A percentile compares a stretch with the other conserved stretches of the same genome.
Conservation (phyloP, 371 early-diverging fungal genomes). For the Blastocladiella emersonii region DNA sequence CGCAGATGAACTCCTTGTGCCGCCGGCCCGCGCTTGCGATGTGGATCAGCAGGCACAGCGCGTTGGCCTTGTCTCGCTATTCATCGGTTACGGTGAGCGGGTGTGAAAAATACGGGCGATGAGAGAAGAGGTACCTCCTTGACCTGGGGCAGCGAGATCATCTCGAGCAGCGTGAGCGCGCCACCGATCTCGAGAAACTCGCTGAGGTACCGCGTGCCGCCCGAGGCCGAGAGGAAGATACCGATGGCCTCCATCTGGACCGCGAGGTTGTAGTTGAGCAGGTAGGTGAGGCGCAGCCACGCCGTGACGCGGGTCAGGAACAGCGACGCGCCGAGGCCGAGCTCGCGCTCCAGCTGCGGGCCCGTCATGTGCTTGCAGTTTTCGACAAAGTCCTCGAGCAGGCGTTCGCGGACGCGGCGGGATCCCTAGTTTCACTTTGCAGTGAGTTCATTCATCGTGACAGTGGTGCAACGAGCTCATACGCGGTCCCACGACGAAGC, state of each 20-base stretch:
- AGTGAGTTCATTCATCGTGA: too few species aligned
- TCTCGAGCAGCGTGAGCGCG: constrained; percentile 33
- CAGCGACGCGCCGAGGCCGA: constrained; percentile 35
- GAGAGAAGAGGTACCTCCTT: constrained; percentile 23
- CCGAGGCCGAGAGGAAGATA: constrained; percentile 32
- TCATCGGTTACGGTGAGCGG: not conserved
- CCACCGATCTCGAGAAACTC: constrained; percentile 46
- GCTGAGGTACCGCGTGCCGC: constrained; percentile 30
- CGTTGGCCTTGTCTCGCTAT: constrained; percentile 34
- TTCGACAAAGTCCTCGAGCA: constrained; percentile 31
- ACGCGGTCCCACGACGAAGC: not conserved
- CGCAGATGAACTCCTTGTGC: constrained; percentile 43
- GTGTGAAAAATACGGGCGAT: not conserved
- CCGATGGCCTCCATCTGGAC: constrained; percentile 31
- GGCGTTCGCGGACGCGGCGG: constrained; percentile 23
- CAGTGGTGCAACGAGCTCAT: not conserved
- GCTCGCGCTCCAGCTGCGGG: constrained; percentile 36
- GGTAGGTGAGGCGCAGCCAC: constrained; percentile 35
- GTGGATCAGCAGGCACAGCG: constrained; percentile 23
- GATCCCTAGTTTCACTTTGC: not conserved
- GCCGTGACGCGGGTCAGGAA: constrained; percentile 36
- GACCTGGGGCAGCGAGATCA: constrained; percentile 27
- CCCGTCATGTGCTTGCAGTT: constrained; percentile 30
- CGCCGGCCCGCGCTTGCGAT: constrained; percentile 31
- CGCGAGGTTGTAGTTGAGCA: constrained; percentile 26